phyloP scores from a whole-genome alignment of 768 basidiomycete species.

The Lactarius vividus region DNA sequence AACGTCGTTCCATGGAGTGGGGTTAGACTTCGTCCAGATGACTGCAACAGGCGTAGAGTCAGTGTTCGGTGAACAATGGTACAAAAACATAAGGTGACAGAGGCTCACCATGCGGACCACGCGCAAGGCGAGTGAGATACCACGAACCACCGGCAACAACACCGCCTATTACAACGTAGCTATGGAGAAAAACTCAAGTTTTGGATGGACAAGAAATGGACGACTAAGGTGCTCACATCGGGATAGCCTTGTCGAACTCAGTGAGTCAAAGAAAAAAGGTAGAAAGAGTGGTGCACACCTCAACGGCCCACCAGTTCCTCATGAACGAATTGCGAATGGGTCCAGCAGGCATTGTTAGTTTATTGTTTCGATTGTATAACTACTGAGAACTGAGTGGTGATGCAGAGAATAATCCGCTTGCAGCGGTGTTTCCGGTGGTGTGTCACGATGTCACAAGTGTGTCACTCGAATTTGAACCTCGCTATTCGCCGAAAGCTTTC shows the following conservation, averaged over 20 bases:
- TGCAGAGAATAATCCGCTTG: background rate
- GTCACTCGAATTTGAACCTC: background rate
- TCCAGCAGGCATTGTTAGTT: conserved; percentile 6
- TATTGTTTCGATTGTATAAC: background rate
- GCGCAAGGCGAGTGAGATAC: conserved; percentile 46
- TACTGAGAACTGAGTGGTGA: conserved; percentile 7
- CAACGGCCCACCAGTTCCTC: conserved; percentile 29
- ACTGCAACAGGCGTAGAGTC: conserved; percentile 36
- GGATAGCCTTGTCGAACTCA: conserved; percentile 23
- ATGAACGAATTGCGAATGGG: conserved; percentile 22
- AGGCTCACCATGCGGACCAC: conserved; percentile 40
- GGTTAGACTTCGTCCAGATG: conserved; percentile 68
- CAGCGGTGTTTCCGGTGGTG: conserved; percentile 12
- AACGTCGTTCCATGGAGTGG: conserved; percentile 85
- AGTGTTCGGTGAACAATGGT: conserved; percentile 8
- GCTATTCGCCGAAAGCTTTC: conserved; percentile 6
- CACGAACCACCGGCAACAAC: conserved; percentile 42
- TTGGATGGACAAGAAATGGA: background rate
- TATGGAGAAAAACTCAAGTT: conserved; percentile 26
- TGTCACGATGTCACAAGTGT: background rate
- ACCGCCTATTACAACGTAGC: conserved; percentile 49
- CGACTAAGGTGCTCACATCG: conserved; percentile 21
- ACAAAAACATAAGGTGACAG: background rate
- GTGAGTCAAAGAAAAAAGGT: background rate
- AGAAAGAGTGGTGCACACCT: conserved; percentile 19